A percentile compares a stretch with the other conserved stretches of the same genome.
Evolutionary conservation across 2,329 filamentous ascomycete genomes (phyloP).

Genomic region (Curvularia sp.): DNA sequence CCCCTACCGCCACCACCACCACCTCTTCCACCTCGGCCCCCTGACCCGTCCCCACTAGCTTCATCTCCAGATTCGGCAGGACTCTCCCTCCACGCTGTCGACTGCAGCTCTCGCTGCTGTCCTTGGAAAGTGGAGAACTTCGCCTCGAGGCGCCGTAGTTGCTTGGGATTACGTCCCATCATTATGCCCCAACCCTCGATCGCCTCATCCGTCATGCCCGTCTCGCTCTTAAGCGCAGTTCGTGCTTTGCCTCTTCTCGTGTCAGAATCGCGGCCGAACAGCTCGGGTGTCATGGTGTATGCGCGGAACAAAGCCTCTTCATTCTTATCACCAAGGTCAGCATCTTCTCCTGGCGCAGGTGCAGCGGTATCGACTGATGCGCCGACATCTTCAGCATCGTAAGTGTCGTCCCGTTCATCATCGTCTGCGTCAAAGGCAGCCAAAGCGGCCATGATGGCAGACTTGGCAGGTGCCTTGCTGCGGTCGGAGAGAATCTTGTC

Average conservation of each 20-base stretch:
- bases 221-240: constrained; percentile 72
- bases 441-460: constrained; percentile 85
- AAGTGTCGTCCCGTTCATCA: constrained; percentile 96
- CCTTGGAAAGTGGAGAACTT: constrained; percentile 72
- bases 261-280: constrained; percentile 75
- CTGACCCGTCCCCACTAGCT: constrained; percentile 51
- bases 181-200: constrained; percentile 95
- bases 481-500: constrained; percentile 74
- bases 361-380: constrained; percentile 76
- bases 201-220: constrained; percentile 89
- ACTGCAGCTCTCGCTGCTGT: constrained; percentile 68
- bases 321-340: constrained; percentile 63
- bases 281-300: constrained; percentile 68
- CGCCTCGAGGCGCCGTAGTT: constrained; percentile 72
- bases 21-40: constrained; percentile 58
- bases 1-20: constrained; percentile 45
- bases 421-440: constrained; percentile 92
- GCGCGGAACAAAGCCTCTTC: constrained; percentile 78
- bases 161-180: constrained; percentile 74
- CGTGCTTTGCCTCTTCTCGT: constrained; percentile 72
- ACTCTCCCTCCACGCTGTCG: constrained; percentile 67
- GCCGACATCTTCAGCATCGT: constrained; percentile 90
- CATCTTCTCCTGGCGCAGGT: constrained; percentile 60
- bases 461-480: constrained; percentile 73
- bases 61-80: constrained; percentile 64